phyloP scores from a whole-genome alignment of 192 early-diverging fungal species.

The Entrophospora sp. region DNA sequence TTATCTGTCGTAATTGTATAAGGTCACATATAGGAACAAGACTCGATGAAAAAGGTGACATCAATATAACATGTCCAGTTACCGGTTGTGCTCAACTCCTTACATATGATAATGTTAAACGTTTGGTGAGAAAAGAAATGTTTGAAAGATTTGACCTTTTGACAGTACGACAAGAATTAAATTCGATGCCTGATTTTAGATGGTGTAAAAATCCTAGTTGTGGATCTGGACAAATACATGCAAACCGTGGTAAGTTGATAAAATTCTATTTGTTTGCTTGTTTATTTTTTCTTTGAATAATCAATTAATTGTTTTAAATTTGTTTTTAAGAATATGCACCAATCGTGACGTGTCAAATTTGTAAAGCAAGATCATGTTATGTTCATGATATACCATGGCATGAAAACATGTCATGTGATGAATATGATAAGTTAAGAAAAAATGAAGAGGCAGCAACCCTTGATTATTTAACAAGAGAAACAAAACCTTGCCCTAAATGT shows the following conservation, averaged over 20 bases:
- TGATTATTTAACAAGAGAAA: neutral
- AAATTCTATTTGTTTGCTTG: too few relatives aligned
- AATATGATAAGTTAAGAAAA: neutral
- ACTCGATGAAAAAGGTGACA: neutral
- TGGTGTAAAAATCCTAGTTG: conserved; percentile 15
- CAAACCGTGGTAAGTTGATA: neutral
- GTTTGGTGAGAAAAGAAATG: neutral
- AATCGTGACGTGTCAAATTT: conserved; percentile 15
- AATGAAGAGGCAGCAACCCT: neutral
- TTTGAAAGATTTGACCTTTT: conserved; percentile 6
- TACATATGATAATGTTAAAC: neutral
- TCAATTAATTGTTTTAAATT: neutral
- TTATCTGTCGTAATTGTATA: neutral
- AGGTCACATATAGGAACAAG: neutral
- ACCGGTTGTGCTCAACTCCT: neutral
- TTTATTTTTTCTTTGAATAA: too few relatives aligned
- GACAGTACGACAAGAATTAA: neutral
- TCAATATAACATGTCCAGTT: neutral
- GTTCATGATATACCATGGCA: conserved; percentile 7
- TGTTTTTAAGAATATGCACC: conserved; percentile 2
- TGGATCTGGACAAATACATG: conserved; percentile 17
- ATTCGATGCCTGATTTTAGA: neutral
- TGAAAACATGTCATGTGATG: neutral
- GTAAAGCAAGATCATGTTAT: neutral
- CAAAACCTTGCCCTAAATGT: conserved; percentile 19